Evolutionary conservation across 2,329 filamentous ascomycete genomes (phyloP), one percentile per base, ranked within the genome.

Genomic region (Aspergillus alliaceus): DNA sequence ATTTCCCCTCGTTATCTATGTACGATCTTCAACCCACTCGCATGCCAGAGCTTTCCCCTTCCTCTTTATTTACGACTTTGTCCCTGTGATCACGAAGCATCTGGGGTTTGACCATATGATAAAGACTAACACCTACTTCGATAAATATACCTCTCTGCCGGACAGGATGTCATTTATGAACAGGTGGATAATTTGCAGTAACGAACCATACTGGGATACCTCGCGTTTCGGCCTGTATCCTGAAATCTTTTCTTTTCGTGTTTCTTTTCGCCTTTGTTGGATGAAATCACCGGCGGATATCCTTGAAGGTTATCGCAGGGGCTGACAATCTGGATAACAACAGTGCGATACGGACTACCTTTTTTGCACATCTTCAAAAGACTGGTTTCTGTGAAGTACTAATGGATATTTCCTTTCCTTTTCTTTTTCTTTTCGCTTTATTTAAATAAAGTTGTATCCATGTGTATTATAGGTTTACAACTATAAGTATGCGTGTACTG

Each of bases 401-500:
- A 24, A 22, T 37, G 37, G 29, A 51, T 31, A 40, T 35, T 42
- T 49, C n/a, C 20, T 51, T 31, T 52, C 34, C 6, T 57, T 53
- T 50, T 32, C 39, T 53, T 53, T n/a, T 27, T 7, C 50, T 31
- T 35, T 51, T 46, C 44, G 37, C 27, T 24, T 22, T 29, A 25
- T 37, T 47, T 29, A 40, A 52, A 51, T 25, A 48, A 25, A 22
- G 37, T 20, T 53, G 46, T 58, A 49, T 46, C 42, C 20, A 14
- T 24, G 32, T 56, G 54, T 56, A 56, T 31, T 52, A 52, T 56
- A 56, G 47, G 20, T 18, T 52, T 52, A 35, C 27, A 46, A 29
- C 25, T 56, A 56, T 56, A 56, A 44, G 24, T 31, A 22, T 20
- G 15, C n/a, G 14, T 27, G 6, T n/a, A 24, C n/a, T 32, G n/a